phyloP scores from a whole-genome alignment of 1,139 yeast genomes.

The Suhomyces maxii region DNA sequence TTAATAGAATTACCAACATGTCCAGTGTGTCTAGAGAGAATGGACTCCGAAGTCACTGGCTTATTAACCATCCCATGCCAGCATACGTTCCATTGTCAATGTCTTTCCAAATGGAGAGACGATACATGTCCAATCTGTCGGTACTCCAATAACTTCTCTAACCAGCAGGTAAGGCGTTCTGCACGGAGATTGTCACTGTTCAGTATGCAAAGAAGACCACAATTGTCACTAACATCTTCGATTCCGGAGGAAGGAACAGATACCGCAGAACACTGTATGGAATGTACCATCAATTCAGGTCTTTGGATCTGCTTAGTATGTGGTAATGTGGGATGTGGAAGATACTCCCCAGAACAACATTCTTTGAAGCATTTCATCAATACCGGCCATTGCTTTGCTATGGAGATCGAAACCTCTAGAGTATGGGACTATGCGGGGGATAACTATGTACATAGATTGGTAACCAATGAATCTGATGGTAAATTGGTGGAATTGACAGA shows the following conservation, averaged over 20 bases:
- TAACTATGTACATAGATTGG: slow-evolving; percentile 81
- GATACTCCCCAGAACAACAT: slow-evolving; percentile 81
- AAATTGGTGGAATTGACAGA: slow-evolving; percentile 71
- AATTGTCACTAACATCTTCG: slow-evolving; percentile 3
- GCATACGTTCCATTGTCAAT: slow-evolving; percentile 90
- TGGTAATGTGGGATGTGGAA: slow-evolving; percentile 87
- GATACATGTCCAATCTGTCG: slow-evolving; percentile 93
- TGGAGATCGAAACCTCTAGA: slow-evolving; percentile 82
- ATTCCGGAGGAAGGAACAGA: slow-evolving; percentile 6
- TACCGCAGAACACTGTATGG: slow-evolving; percentile 33
- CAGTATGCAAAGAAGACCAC: slow-evolving; percentile 14
- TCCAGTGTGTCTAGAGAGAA: slow-evolving; percentile 88
- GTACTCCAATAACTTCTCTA: slow-evolving; percentile 55
- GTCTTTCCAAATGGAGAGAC: slow-evolving; percentile 86
- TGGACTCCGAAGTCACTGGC: slow-evolving; percentile 83
- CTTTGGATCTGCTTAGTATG: slow-evolving; percentile 88
- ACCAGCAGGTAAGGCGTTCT: slow-evolving; percentile 36
- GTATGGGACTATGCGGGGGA: slow-evolving; percentile 98
- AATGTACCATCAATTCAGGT: slow-evolving; percentile 31
- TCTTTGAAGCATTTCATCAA: slow-evolving; percentile 77
- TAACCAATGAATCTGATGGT: slow-evolving; percentile 85
- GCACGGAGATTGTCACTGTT: slow-evolving; percentile 36
- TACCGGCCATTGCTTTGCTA: slow-evolving; percentile 87
- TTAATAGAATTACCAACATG: slow-evolving; percentile 81
- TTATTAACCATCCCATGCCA: slow-evolving; percentile 87